A percentile compares a stretch with the other conserved stretches of the same genome.
phyloP scores from a whole-genome alignment of 768 basidiomycete species.

The Sporobolomyces phaffii region DNA sequence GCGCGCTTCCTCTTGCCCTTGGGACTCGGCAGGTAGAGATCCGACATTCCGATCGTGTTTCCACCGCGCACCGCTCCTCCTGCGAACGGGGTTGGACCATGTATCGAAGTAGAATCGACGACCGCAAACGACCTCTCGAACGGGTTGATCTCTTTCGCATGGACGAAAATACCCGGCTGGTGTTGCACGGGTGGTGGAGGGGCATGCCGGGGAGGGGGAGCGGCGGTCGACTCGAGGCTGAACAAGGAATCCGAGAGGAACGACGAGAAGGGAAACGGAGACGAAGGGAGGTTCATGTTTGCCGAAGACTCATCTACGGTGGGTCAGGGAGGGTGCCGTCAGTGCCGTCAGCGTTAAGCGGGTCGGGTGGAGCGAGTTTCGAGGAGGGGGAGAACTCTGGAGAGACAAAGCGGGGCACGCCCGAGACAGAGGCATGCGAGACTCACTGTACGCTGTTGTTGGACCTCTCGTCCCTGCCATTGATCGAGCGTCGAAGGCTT shows the following conservation, averaged over 20 bases:
- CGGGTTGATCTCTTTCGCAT: conserved; percentile 29
- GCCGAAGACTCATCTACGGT: neutral
- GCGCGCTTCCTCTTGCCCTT: conserved; percentile 26
- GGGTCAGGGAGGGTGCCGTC: neutral
- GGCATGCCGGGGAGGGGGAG: neutral
- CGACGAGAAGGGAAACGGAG: conserved; percentile 13
- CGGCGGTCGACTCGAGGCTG: conserved; percentile 12
- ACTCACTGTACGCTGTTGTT: neutral
- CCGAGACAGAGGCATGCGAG: neutral
- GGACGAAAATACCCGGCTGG: conserved; percentile 24
- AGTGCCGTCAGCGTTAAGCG: too few species aligned
- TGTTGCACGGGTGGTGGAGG: conserved; percentile 3
- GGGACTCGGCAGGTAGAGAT: neutral
- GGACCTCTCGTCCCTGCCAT: neutral
- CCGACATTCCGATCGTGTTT: neutral
- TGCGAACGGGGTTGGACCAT: neutral
- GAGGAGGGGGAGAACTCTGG: neutral
- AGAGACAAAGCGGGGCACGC: neutral
- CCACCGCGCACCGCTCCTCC: neutral
- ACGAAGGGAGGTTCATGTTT: neutral
- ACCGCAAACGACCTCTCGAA: conserved; percentile 28
- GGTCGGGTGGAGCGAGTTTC: neutral
- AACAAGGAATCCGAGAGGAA: conserved; percentile 31
- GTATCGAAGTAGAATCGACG: neutral
- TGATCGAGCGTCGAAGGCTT: too few species aligned